Conservation (phyloP, 176 grass and related monocot genomes). For the Musa acuminata region DNA sequence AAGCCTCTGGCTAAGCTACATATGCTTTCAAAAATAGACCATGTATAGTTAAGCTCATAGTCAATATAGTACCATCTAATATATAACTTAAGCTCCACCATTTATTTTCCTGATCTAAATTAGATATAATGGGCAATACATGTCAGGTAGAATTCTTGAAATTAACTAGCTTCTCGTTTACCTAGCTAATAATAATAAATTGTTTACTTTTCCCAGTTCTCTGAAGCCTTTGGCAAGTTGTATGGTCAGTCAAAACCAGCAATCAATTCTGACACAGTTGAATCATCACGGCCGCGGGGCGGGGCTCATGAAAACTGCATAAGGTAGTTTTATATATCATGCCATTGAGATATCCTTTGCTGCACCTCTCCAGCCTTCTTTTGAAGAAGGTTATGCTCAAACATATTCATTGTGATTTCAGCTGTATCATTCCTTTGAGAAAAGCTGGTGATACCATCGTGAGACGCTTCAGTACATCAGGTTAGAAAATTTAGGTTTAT, state of each 20-base stretch:
- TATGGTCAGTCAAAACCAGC: conserved; percentile 87
- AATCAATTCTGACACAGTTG: conserved; percentile 50
- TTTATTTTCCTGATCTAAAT: neutral
- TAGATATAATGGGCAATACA: neutral
- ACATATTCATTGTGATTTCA: conserved; percentile 19
- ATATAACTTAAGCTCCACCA: neutral
- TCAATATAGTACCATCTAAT: neutral
- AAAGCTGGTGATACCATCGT: conserved; percentile 31
- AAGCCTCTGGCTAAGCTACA: neutral
- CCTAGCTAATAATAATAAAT: neutral
- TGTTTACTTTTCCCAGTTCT: conserved; percentile 54
- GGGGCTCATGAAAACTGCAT: conserved; percentile 98
- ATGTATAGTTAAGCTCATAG: neutral
- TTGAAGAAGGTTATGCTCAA: neutral
- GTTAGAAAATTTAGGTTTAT: conserved; percentile 23
- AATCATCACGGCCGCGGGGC: conserved; percentile 62
- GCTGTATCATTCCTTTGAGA: conserved; percentile 62
- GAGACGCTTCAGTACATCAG: conserved; percentile 94
- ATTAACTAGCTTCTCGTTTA: neutral
- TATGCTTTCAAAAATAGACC: neutral
- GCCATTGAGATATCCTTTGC: neutral
- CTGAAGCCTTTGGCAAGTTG: conserved; percentile 94
- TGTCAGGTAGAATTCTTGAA: neutral
- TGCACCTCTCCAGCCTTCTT: neutral
- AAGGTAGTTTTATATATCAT: conserved; percentile 38